A percentile compares a stretch with the other conserved stretches of the same genome.
phyloP scores from a whole-genome alignment of 768 basidiomycete species.

The Antrodiella citrinella region DNA sequence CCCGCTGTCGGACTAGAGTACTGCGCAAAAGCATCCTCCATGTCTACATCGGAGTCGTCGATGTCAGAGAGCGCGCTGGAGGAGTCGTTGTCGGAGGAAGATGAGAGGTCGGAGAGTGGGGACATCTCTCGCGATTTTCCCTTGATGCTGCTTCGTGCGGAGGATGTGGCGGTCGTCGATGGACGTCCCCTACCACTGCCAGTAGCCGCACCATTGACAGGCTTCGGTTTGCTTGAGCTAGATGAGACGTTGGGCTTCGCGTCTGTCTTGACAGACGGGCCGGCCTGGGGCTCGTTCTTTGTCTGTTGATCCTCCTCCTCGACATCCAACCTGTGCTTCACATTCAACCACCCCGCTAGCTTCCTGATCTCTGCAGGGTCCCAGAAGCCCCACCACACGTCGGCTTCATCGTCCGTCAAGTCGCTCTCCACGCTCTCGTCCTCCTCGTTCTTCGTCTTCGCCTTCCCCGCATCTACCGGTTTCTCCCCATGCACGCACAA shows the following conservation, averaged over 20 bases:
- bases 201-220: background rate
- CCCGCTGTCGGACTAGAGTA: slow-evolving; percentile 16
- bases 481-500: slow-evolving; percentile 65
- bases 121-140: slow-evolving; percentile 10
- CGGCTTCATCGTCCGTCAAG: slow-evolving; percentile 25
- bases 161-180: background rate
- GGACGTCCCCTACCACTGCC: background rate
- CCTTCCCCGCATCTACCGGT: slow-evolving; percentile 25
- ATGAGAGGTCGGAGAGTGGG: slow-evolving; percentile 13
- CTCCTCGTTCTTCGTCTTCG: slow-evolving; percentile 24
- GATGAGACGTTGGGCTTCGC: too few species aligned
- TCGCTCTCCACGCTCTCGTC: slow-evolving; percentile 25
- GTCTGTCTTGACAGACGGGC: background rate
- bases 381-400: slow-evolving; percentile 75
- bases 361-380: slow-evolving; percentile 56
- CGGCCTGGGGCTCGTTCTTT: background rate
- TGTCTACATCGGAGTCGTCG: slow-evolving; percentile 14
- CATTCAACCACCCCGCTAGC: slow-evolving; percentile 56
- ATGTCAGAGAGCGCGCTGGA: slow-evolving; percentile 5
- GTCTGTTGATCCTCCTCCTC: slow-evolving; percentile 10
- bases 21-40: slow-evolving; percentile 6
- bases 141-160: background rate
- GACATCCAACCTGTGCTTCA: slow-evolving; percentile 36
- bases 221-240: too few species aligned
- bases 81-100: background rate